These are phyloP conservation scores for Spongispora temasekensis DNA, from an alignment of 1,284 basidiomycete genomes.

Conservation along the genomic window DNA sequence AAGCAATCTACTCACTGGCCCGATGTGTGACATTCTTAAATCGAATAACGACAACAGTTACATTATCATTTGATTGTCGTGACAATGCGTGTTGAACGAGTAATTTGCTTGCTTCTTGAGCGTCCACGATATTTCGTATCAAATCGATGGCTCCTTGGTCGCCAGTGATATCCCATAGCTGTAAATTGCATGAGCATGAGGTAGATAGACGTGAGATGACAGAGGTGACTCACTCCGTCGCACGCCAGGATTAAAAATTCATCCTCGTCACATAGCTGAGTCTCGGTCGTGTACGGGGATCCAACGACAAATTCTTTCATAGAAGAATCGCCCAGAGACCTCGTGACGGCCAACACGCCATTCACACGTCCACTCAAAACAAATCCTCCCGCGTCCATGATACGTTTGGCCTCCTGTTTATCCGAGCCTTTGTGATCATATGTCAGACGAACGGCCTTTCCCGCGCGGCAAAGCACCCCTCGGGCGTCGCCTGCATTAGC, in stretches of 20 bases:
- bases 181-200: conserved; percentile 13
- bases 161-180: conserved; percentile 97
- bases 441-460: conserved; percentile 90
- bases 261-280: conserved; percentile 86
- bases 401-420: conserved; percentile 95
- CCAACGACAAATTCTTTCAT: conserved; percentile 99
- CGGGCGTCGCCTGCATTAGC: conserved; percentile 97
- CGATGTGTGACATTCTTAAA: conserved; percentile 46
- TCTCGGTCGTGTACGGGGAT: conserved; percentile 97
- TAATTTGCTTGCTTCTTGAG: conserved; percentile 79
- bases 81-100: conserved; percentile 86
- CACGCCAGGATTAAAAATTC: conserved; percentile 97
- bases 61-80: conserved; percentile 91
- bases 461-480: conserved; percentile 85
- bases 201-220: not conserved
- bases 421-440: conserved; percentile 99
- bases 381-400: conserved; percentile 97
- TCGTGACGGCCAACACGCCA: conserved; percentile 94
- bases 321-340: conserved; percentile 93
- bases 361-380: conserved; percentile 99
- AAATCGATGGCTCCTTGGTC: conserved; percentile 94
- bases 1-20: conserved; percentile 16
- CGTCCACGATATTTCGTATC: conserved; percentile 72
- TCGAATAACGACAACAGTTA: conserved; percentile 77
- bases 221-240: conserved; percentile 78